Conservation (phyloP, 2,329 filamentous ascomycete species). For the Arthrobotrys sphaeroides region DNA sequence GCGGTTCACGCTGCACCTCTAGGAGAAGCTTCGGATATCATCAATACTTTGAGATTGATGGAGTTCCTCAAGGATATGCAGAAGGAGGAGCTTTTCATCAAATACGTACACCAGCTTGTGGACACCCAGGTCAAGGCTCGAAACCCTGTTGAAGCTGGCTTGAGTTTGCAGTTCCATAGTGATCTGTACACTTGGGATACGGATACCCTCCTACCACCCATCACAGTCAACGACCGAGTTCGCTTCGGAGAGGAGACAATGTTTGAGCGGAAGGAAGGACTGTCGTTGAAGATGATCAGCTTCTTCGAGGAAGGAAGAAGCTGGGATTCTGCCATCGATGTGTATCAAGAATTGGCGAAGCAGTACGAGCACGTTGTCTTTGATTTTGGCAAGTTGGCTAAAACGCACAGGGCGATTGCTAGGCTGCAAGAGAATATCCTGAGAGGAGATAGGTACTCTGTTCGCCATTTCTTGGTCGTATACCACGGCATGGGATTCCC, state of each 20-base stretch:
- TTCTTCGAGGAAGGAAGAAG: conserved; percentile 93
- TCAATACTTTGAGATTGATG: conserved; percentile 90
- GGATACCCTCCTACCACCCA: conserved; percentile 26
- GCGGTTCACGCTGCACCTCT: conserved; percentile 80
- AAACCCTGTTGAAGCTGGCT: conserved; percentile 85
- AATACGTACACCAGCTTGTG: conserved; percentile 92
- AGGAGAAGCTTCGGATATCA: conserved; percentile 81
- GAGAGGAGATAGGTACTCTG: conserved; percentile 79
- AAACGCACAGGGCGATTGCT: conserved; percentile 88
- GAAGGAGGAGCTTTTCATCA: conserved; percentile 94
- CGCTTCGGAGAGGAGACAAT: conserved; percentile 81
- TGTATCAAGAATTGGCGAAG: conserved; percentile 88
- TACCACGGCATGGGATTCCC: conserved; percentile 93
- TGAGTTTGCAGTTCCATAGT: conserved; percentile 88
- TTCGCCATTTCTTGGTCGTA: conserved; percentile 89
- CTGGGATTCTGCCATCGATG: conserved; percentile 86
- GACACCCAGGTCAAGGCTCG: conserved; percentile 77
- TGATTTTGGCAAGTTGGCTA: conserved; percentile 90
- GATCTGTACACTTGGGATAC: conserved; percentile 90
- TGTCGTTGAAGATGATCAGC: conserved; percentile 95
- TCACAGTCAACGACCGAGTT: conserved; percentile 69
- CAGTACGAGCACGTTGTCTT: conserved; percentile 91
- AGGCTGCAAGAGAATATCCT: conserved; percentile 88
- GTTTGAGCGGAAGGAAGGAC: conserved; percentile 89
- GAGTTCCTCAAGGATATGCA: conserved; percentile 96